These are phyloP conservation scores for Astrothelium subdiscretum DNA, from an alignment of 495 filamentous ascomycete genomes.

Conservation along the genomic window DNA sequence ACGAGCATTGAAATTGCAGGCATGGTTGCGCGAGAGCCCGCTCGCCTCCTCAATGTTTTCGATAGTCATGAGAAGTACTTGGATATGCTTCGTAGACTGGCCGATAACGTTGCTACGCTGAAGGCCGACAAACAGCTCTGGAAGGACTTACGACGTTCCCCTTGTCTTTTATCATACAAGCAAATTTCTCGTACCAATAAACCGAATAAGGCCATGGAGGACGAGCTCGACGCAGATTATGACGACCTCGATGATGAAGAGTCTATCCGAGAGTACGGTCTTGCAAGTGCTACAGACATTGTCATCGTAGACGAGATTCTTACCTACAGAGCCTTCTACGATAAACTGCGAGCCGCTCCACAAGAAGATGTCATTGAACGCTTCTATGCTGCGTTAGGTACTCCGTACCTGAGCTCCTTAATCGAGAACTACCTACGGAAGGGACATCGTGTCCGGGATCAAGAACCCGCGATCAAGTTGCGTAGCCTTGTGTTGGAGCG, in stretches of 20 bases:
- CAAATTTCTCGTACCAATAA: conserved; percentile 45
- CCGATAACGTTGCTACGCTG: conserved; percentile 53
- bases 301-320: conserved; percentile 80
- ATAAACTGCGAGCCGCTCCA: conserved; percentile 67
- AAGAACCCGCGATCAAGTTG: conserved; percentile 44
- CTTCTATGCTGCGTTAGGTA: conserved; percentile 63
- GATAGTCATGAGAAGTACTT: conserved; percentile 76
- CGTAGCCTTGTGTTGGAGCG: conserved; percentile 75
- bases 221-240: conserved; percentile 32
- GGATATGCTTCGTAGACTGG: conserved; percentile 62
- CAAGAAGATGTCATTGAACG: conserved; percentile 76
- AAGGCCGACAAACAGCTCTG: conserved; percentile 70
- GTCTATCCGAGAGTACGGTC: conserved; percentile 62
- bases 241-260: conserved; percentile 55
- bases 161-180: conserved; percentile 68
- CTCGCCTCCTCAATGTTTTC: conserved; percentile 62
- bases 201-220: conserved; percentile 14
- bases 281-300: conserved; percentile 56
- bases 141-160: conserved; percentile 59
- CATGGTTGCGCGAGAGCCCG: conserved; percentile 67
- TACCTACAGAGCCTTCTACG: conserved; percentile 72
- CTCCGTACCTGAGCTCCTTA: conserved; percentile 42
- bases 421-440: conserved; percentile 51
- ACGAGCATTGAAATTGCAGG: conserved; percentile 72
- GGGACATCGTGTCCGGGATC: conserved; percentile 41